These are phyloP conservation scores for Fusarium brevicatenulatum DNA, from an alignment of 2,329 filamentous ascomycete genomes.

Conservation along the genomic window DNA sequence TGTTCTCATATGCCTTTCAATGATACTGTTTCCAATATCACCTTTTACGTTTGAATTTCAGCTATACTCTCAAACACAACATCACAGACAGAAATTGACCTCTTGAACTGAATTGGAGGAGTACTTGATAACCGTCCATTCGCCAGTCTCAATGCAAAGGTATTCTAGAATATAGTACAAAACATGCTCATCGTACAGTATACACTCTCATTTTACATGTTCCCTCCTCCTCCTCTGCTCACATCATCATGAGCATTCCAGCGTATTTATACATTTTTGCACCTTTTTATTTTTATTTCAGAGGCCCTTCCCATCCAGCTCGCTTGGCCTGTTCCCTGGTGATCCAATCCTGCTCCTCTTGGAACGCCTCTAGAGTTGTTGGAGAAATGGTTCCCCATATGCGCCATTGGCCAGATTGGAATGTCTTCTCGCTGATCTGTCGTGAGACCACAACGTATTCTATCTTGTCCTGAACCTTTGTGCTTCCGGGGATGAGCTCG, in stretches of 20 bases:
- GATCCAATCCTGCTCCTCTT: slow-evolving; percentile 50
- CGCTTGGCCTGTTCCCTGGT: slow-evolving; percentile 48
- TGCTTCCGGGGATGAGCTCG: slow-evolving; percentile 56
- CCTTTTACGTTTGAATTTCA: neutral
- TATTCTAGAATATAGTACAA: slow-evolving; percentile 46
- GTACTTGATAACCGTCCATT: slow-evolving; percentile 33
- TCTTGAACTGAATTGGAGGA: slow-evolving; percentile 35
- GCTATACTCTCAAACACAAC: neutral
- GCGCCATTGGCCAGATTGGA: slow-evolving; percentile 64
- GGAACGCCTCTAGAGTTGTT: slow-evolving; percentile 58
- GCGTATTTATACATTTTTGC: neutral
- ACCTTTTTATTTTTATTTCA: slow-evolving; percentile 19
- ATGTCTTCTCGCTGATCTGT: slow-evolving; percentile 57
- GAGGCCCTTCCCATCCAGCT: slow-evolving; percentile 47
- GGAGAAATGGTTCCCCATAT: slow-evolving; percentile 72
- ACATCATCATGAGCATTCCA: neutral
- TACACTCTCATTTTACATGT: slow-evolving; percentile 41
- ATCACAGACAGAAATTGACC: neutral
- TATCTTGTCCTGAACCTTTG: slow-evolving; percentile 62
- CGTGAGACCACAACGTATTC: slow-evolving; percentile 74
- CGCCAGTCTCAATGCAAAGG: slow-evolving; percentile 36
- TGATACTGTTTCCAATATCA: neutral
- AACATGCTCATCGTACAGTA: slow-evolving; percentile 44
- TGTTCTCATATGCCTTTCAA: no score
- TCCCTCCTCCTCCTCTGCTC: neutral